These are phyloP conservation scores for Yamadazyma oceani DNA, from an alignment of 1,139 yeast genomes.

Conservation along the genomic window DNA sequence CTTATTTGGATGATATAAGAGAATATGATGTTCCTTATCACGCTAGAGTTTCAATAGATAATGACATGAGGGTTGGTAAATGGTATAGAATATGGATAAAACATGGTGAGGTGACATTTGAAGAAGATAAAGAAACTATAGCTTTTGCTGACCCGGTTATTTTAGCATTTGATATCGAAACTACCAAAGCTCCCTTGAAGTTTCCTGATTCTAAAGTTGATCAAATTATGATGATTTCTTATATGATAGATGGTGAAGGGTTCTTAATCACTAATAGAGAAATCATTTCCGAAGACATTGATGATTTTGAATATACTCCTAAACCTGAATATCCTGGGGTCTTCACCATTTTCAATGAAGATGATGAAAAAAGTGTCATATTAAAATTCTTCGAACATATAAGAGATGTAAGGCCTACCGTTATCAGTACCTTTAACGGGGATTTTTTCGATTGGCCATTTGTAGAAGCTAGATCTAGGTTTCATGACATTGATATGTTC, in stretches of 20 bases:
- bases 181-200: constrained; percentile 93
- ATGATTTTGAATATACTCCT: constrained; percentile 97
- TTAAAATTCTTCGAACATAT: constrained; percentile 85
- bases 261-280: constrained; percentile 91
- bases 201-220: constrained; percentile 94
- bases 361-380: constrained; percentile 74
- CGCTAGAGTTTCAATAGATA: constrained; percentile 91
- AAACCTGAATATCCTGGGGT: constrained; percentile 92
- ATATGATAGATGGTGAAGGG: constrained; percentile 99
- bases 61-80: constrained; percentile 84
- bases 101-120: constrained; percentile 54
- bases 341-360: constrained; percentile 88
- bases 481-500: constrained; percentile 85
- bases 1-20: constrained; percentile 72
- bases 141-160: constrained; percentile 98
- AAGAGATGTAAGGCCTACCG: constrained; percentile 85
- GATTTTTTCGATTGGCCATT: constrained; percentile 99
- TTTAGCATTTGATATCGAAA: constrained; percentile 95
- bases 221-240: constrained; percentile 98
- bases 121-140: constrained; percentile 69
- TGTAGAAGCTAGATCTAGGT: constrained; percentile 81
- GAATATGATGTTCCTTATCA: constrained; percentile 98
- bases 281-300: constrained; percentile 90
- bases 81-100: constrained; percentile 85
- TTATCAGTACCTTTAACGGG: constrained; percentile 96